Conservation (phyloP, 1,139 yeast genomes). For the Saccharomyces hybrid region DNA sequence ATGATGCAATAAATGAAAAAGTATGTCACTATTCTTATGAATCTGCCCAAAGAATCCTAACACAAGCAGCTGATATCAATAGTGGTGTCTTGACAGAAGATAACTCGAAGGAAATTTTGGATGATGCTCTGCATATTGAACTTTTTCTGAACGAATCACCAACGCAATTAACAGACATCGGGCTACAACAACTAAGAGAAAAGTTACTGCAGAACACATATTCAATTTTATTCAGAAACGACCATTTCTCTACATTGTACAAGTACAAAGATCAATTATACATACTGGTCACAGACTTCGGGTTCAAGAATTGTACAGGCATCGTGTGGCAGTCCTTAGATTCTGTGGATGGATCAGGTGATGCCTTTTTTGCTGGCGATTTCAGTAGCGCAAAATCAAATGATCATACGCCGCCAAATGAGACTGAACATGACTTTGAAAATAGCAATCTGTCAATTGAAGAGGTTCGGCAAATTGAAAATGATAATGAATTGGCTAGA, state of each 20-base stretch:
- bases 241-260: slow-evolving; percentile 70
- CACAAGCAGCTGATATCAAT: slow-evolving; percentile 33
- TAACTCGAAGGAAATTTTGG: slow-evolving; percentile 20
- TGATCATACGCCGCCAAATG: slow-evolving; percentile 1
- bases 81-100: slow-evolving; percentile 8
- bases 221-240: slow-evolving; percentile 71
- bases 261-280: slow-evolving; percentile 47
- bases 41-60: slow-evolving; percentile 38
- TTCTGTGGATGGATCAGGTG: slow-evolving; percentile 59
- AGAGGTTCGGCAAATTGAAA: slow-evolving; percentile 11
- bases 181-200: slow-evolving; percentile 40
- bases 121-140: slow-evolving; percentile 28
- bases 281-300: slow-evolving; percentile 64
- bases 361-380: slow-evolving; percentile 56
- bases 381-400: slow-evolving; percentile 38
- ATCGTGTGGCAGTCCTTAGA: slow-evolving; percentile 74
- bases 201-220: slow-evolving; percentile 43
- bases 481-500: slow-evolving; percentile 26
- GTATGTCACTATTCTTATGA: slow-evolving; percentile 40
- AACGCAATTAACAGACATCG: slow-evolving; percentile 65
- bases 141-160: slow-evolving; percentile 39
- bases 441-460: neutral
- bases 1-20: slow-evolving; percentile 21
- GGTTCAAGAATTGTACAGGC: slow-evolving; percentile 42
- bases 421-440: neutral